Base-by-base conservation (phyloP, 2,329 filamentous ascomycete species). In the Penicillium fuscoglaucum region DNA sequence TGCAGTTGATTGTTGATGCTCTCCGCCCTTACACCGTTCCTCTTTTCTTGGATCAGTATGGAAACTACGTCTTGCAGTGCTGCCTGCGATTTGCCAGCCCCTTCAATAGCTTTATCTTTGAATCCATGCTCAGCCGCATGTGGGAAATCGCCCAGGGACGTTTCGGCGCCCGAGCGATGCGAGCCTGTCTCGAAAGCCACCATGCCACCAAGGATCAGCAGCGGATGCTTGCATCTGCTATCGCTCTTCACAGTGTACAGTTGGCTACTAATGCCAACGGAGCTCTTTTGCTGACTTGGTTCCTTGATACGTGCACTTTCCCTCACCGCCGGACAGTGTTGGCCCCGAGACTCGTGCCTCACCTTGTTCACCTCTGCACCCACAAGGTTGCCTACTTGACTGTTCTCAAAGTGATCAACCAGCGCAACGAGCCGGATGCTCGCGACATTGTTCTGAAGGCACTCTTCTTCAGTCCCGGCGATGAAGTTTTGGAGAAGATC, bases 371-470 rank as follows among this genome's bases (percentile, higher is more conserved):
- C 72, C 84, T 99, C 7, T 98, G 95, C 82, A 98, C 95, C 0
- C 95, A 99, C 82, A 98, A 98, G 82, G 93, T 99, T 56, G 95
- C 95, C 0, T 98, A 98, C 71, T 82, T 98, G 61, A 99, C 95
- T 0, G 93, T 99, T 1, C 82, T 99, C 58, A 99, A 99, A 80
- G 92, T 98, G 51, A 96, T 99, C 76, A 99, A 99, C 74, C 95
- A 99, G 76, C 92, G 96, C 72, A 90, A 93, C 35, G 95, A 99
- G 77, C 84, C 90, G 0, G 93, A 98, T 61, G 95, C 95, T 4
- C 87, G 95, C 13, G 93, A 99, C 70, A 90, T 86, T 48, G 91
- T 99, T 40, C 82, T 98, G 41, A 89, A 91, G 73, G 93, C 93
- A 2, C 80, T 99, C 35, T 98, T 99, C 83, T 96, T 96, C 77